Base-by-base conservation (phyloP, 2,329 filamentous ascomycete genomes). In the Neopestalotiopsis clavispora region DNA sequence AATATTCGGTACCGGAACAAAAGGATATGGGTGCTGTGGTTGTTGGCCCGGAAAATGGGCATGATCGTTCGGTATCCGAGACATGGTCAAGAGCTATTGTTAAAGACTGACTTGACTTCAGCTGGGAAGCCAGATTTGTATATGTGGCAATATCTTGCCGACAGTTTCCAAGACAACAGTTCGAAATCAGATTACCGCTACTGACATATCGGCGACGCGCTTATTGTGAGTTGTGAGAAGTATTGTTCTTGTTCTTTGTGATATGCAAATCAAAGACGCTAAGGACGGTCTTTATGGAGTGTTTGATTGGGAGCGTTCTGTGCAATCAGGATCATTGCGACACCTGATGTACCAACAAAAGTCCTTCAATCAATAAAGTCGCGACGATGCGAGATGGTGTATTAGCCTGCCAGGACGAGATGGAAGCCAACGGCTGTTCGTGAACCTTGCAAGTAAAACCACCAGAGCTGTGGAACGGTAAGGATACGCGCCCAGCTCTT, bases 31-130 rank as follows among this genome's bases (percentile, higher is more conserved):
- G 57, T 72, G 73, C 66, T 70, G 69, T 67, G 71, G 68, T 32
- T 73, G 74, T 10, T 77, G 77, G 49, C 73, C 74, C 34, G 70
- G 74, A 62, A 76, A 76, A n/a, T 76, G 78, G 68, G 77, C 75
- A 68, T 82, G 79, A 62, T 77, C 75, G 65, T 80, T 80, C 17
- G 79, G 78, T 69, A 80, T 80, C 62, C 82, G 79, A 52, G 82
- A 78, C 81, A 84, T 85, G 49, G 69, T 74, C 62, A 67, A 38
- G 52, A 68, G 28, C 28, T 65, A 45, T 49, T 56, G 20, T 60
- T 66, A 28, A 23, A 30, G 20, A 28, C 14, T 13, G 59, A 62
- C 59, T 62, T 14, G 40, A 64, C 38, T 64, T 20, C 4, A 17
- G 5, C 40, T 38, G 42, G 20, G 38, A 64, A 28, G 9, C 6